These are phyloP conservation scores for Neoboletus brunneissimus DNA, from an alignment of 768 basidiomycete species.

Conservation along the genomic window DNA sequence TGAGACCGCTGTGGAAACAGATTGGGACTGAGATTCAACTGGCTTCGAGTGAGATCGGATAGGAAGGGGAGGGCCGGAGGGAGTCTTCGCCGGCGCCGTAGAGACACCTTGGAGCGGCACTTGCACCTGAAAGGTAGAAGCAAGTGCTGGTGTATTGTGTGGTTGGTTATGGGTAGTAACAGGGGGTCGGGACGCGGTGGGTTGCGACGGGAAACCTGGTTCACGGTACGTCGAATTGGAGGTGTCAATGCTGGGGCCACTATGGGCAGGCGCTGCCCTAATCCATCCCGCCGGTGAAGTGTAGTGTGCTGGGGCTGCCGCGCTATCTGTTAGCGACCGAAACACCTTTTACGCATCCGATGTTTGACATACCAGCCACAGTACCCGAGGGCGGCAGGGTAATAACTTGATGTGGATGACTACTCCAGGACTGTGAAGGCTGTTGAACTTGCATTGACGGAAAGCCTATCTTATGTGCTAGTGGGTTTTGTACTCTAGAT, in stretches of 20 bases:
- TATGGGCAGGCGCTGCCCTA: neutral
- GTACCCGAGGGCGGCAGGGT: neutral
- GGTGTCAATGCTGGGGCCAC: neutral
- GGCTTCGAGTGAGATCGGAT: neutral
- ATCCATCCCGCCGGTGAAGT: neutral
- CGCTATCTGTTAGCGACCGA: neutral
- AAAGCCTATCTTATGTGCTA: neutral
- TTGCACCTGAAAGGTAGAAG: constrained; percentile 4
- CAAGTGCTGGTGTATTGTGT: neutral
- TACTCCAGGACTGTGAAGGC: constrained; percentile 7
- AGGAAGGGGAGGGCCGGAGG: neutral
- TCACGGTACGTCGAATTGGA: neutral
- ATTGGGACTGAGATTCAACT: constrained; percentile 1
- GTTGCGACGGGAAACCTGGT: neutral
- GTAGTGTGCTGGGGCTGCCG: constrained; percentile 1
- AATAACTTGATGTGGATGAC: constrained; percentile 4
- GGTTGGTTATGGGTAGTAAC: constrained; percentile 1
- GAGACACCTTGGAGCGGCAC: constrained; percentile 2
- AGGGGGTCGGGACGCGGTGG: neutral
- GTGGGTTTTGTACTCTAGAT: neutral
- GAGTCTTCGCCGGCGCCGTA: neutral
- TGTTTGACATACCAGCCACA: constrained; percentile 10
- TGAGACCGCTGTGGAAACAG: neutral
- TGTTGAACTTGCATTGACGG: constrained; percentile 11
- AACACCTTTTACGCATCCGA: neutral